Percentiles rank a stretch among this genome's conserved stretches.
These are phyloP conservation scores for Vaccinium corymbosum DNA, from an alignment of 148 eudicot species.

Conservation along the genomic window DNA sequence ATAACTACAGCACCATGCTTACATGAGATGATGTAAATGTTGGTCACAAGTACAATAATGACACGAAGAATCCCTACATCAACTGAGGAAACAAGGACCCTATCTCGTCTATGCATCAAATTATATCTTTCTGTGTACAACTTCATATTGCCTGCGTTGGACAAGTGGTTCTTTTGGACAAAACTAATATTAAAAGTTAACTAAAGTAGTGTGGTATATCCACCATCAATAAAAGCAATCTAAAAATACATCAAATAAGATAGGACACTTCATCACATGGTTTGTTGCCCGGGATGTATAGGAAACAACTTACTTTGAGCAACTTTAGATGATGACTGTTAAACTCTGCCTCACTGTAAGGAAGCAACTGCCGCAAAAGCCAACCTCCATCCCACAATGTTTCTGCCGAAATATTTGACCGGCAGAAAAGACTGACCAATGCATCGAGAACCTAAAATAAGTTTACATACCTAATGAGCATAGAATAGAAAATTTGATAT, in stretches of 20 bases:
- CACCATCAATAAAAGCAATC: not conserved
- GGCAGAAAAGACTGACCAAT: constrained; percentile 81
- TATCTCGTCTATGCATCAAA: not conserved
- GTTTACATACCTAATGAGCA: constrained; percentile 15
- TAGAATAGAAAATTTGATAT: not conserved
- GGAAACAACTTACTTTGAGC: constrained; percentile 55
- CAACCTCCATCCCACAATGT: constrained; percentile 96
- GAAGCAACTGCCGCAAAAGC: constrained; percentile 97
- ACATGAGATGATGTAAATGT: not conserved
- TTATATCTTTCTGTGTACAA: not conserved
- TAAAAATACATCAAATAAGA: not conserved
- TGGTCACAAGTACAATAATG: not conserved
- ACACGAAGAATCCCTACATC: not conserved
- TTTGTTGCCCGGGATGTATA: not conserved
- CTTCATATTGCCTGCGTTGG: constrained; percentile 4
- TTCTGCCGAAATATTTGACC: constrained; percentile 80
- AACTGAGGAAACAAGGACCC: not conserved
- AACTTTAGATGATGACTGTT: constrained; percentile 58
- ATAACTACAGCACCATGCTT: not conserved
- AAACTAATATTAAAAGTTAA: not conserved
- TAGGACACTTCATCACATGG: not conserved
- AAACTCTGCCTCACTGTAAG: constrained; percentile 76
- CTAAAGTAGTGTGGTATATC: not conserved
- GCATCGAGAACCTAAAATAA: constrained; percentile 84
- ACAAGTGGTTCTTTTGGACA: not conserved